Percentiles rank a stretch among this genome's conserved stretches.
Conservation (phyloP, 106 monocot species). For the Posidonia australis region DNA sequence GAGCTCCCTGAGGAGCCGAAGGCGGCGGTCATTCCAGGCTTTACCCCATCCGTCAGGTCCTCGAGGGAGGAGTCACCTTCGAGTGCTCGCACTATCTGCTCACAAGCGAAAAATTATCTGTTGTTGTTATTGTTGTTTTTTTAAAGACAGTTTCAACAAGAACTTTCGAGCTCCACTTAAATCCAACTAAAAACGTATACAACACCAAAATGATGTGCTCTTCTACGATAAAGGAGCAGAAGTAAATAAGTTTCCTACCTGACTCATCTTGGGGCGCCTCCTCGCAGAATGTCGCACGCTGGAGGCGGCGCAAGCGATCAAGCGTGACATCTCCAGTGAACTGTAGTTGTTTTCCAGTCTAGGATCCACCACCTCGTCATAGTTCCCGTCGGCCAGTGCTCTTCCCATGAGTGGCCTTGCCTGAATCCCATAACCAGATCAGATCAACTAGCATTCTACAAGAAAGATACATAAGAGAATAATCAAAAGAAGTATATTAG, state of each 20-base stretch:
- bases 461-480: no score
- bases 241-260: constrained; percentile 28
- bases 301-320: constrained; percentile 58
- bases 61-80: constrained; percentile 21
- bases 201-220: no score
- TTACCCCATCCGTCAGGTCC: constrained; percentile 16
- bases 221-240: no score
- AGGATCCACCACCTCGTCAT: constrained; percentile 59
- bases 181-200: no score
- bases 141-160: no score
- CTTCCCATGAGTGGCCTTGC: constrained; percentile 34
- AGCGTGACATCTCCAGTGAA: constrained; percentile 47
- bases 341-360: constrained; percentile 44
- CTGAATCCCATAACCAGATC: neutral
- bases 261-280: constrained; percentile 88
- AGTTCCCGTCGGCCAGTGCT: constrained; percentile 44
- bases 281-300: constrained; percentile 69
- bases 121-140: no score
- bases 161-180: no score
- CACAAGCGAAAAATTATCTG: no score
- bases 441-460: no score
- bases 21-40: constrained; percentile 1
- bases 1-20: constrained; percentile 11
- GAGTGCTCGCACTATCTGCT: constrained; percentile 12
- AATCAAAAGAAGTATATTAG: no score